Evolutionary conservation across 1,284 basidiomycete species (phyloP), one percentile per base, ranked within the genome.

Genomic region (Ganoderma leucocontextum): DNA sequence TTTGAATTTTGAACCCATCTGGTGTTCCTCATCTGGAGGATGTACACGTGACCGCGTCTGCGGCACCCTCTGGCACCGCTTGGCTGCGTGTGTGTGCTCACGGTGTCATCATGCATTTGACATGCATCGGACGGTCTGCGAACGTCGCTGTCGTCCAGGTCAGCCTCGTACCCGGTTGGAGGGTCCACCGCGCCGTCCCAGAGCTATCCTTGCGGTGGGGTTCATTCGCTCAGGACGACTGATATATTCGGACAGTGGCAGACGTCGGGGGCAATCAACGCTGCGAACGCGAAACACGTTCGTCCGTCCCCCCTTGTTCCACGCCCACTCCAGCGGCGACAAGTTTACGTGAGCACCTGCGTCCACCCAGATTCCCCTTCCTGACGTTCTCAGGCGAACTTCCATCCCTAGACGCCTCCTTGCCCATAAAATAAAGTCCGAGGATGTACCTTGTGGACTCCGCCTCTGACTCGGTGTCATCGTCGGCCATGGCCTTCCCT

Each of bases 401-500:
- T 49, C 62, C 62, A 25, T 39, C 52, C 58, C 38, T 65, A 72
- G 71, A 70, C 69, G 69, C 71, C 65, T 36, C 44, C 60, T 7
- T 10, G 35, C 35, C 58, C 65, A 25, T 49, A 62, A 63, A 70
- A 61, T 70, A 70, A 62, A 64, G 63, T 55, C 60, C 41, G 42
- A 41, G 22, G 13, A 72, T 72, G 69, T 70, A 70, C 49, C 63
- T 72, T 61, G 69, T 67, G 29, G 35, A 55, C 38, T 41, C 25
- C 64, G 15, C 44, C 65, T 53, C 69, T 42, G 58, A 52, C 70
- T 58, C 67, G 57, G 59, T 59, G 65, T 53, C 68, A 25, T 55
- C 44, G 38, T 60, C 61, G 63, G 29, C 58, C 67, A 69, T 71
- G 62, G 63, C 60, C 67, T 67, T 73, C 63, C 72, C 72, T 55